Evolutionary conservation across 1,284 basidiomycete species (phyloP).

Genomic region (Apiotrichum siamense): DNA sequence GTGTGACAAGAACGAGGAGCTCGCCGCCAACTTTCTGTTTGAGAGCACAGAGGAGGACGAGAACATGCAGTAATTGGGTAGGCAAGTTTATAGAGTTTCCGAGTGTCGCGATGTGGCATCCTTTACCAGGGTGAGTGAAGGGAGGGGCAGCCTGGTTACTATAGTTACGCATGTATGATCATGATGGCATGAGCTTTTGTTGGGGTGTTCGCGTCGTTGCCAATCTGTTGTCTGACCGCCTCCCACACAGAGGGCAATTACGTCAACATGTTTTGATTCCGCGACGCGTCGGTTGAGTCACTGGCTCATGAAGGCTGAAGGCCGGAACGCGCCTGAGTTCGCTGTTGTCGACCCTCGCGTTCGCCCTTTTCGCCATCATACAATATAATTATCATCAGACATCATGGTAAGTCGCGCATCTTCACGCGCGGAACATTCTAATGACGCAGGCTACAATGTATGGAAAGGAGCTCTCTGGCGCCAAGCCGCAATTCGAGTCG

Average conservation of each 20-base stretch:
- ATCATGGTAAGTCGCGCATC: slow-evolving; percentile 5
- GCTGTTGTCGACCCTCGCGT: background rate
- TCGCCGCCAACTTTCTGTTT: slow-evolving; percentile 87
- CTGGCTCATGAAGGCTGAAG: background rate
- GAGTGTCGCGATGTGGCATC: background rate
- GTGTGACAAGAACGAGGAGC: slow-evolving; percentile 91
- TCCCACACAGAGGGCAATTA: background rate
- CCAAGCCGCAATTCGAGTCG: slow-evolving; percentile 43
- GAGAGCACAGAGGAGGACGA: slow-evolving; percentile 62
- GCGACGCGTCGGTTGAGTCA: slow-evolving; percentile 8
- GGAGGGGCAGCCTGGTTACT: background rate
- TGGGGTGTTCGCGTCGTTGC: too few relatives aligned
- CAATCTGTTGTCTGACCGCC: too few relatives aligned
- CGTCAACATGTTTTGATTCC: slow-evolving; percentile 10
- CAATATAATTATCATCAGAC: background rate
- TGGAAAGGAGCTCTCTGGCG: slow-evolving; percentile 36
- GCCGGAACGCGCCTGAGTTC: too few relatives aligned
- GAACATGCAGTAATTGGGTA: slow-evolving; percentile 11
- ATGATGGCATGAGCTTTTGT: background rate
- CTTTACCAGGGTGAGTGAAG: too few relatives aligned
- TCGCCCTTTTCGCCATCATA: background rate
- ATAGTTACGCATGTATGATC: slow-evolving; percentile 11
- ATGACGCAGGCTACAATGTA: slow-evolving; percentile 42
- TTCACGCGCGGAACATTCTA: background rate
- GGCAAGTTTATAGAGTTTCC: background rate